Conservation (phyloP, 2,329 filamentous ascomycete species). For the Cercospora nicotianae region DNA sequence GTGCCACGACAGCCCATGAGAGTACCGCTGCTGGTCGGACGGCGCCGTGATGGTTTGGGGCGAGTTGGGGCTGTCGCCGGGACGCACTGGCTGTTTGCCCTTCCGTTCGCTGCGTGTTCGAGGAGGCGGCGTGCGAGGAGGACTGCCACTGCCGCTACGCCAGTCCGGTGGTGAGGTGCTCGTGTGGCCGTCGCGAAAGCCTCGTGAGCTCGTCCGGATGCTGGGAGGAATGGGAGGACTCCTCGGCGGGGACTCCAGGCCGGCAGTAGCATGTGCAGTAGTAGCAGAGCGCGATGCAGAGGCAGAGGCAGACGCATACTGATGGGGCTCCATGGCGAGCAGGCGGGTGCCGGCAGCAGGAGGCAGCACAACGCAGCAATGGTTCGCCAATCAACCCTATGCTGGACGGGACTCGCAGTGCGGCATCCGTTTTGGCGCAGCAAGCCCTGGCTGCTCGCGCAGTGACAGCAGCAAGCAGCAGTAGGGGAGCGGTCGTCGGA, state of each 20-base stretch:
- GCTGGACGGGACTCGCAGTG: neutral
- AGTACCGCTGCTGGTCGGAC: conserved; percentile 47
- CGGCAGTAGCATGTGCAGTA: conserved; percentile 7
- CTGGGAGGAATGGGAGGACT: conserved; percentile 10
- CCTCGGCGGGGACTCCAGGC: conserved; percentile 9
- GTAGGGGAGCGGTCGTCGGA: conserved; percentile 1
- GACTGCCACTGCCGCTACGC: conserved; percentile 3
- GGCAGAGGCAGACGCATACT: conserved; percentile 8
- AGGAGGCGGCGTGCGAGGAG: conserved; percentile 21
- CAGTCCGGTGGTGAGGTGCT: neutral
- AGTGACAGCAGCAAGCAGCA: conserved; percentile 4
- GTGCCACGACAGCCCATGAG: conserved; percentile 82
- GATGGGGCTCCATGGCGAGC: conserved; percentile 8
- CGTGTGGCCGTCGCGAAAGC: conserved; percentile 2
- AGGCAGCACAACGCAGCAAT: conserved; percentile 1
- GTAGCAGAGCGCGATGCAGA: conserved; percentile 1
- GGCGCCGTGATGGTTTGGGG: conserved; percentile 6
- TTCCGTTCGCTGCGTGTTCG: conserved; percentile 14
- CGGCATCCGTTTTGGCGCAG: neutral
- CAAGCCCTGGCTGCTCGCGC: neutral
- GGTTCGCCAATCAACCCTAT: neutral
- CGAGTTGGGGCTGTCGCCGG: conserved; percentile 10
- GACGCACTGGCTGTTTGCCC: conserved; percentile 18
- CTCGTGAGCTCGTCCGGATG: conserved; percentile 12
- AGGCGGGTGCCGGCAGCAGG: neutral